These are phyloP conservation scores for Exophiala sideris DNA, from an alignment of 2,329 filamentous ascomycete genomes.

Conservation along the genomic window DNA sequence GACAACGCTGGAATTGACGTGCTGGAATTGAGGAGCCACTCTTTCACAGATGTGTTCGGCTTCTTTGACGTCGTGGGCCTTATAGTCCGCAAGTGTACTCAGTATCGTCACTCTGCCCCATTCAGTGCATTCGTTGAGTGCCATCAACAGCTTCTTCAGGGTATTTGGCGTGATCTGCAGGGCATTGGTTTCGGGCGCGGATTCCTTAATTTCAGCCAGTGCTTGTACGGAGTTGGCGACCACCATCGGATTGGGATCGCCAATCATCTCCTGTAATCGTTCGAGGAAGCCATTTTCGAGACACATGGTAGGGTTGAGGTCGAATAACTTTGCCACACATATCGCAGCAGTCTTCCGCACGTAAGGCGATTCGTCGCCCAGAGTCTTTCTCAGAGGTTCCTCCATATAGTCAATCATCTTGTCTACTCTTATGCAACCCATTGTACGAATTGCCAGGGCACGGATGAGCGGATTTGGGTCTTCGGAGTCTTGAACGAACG, in stretches of 20 bases:
- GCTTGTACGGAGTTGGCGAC: constrained; percentile 97
- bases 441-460: constrained; percentile 92
- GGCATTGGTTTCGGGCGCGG: constrained; percentile 84
- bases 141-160: constrained; percentile 93
- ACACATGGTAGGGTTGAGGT: constrained; percentile 87
- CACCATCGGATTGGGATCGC: constrained; percentile 97
- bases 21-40: constrained; percentile 94
- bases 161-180: constrained; percentile 76
- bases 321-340: constrained; percentile 96
- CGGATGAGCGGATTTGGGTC: constrained; percentile 94
- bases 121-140: constrained; percentile 95
- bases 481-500: constrained; percentile 98
- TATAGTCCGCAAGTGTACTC: constrained; percentile 84
- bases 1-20: constrained; percentile 95
- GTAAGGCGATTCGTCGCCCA: constrained; percentile 96
- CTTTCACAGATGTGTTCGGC: constrained; percentile 97
- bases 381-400: constrained; percentile 89
- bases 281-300: constrained; percentile 96
- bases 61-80: constrained; percentile 83
- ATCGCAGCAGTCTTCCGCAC: constrained; percentile 97
- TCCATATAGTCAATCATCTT: constrained; percentile 99
- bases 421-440: constrained; percentile 97
- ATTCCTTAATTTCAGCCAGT: constrained; percentile 83
- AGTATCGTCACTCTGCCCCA: constrained; percentile 96
- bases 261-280: constrained; percentile 89